Evolutionary conservation across 257 asterid genomes (phyloP), one percentile per base, ranked within the genome.

Genomic region (Thymus quinquecostatus): DNA sequence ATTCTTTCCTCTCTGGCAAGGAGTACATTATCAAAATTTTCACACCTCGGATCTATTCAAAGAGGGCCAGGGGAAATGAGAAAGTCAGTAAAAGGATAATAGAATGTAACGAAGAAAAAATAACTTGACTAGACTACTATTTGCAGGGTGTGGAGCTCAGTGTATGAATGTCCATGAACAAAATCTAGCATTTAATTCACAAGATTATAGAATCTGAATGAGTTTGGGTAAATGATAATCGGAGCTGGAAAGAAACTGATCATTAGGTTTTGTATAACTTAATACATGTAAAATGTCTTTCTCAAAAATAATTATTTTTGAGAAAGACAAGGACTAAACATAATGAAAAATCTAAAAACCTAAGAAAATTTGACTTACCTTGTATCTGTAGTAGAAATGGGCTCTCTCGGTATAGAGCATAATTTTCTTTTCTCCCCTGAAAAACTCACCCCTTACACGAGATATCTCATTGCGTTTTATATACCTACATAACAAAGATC

Each of bases 371-470:
- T 41, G 32, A 75, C 34, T 68, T 59, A 94, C 97, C 98, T 94
- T 94, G 85, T 94, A 94, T 89, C 99, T 79, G 84, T 85, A 92
- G 82, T 89, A 94, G 89, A 91, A 94, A 79, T 94, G 98, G 81
- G 97, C 93, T 84, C 99, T 88, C 83, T 94, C 99, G 1, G 97
- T 88, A 83, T 94, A 94, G 59, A 94, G 90, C 85, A 94, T 83
- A 63, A 94, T 89, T 80, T 89, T 91, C 85, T 84, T 86, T 60
- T 84, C 86, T 58, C 92, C 93, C 65, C 92, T 80, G 63, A 85
- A 94, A 79, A 94, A 94, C 88, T 93, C 83, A 71, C 88, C 91
- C 75, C 98, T 85, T 55, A 90, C 98, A 45, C 75, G 91, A 78
- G 99, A 91, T 75, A 91, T 94, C 72, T 94, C 98, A 57, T 82